Percentiles rank a stretch among this genome's conserved stretches.
These are phyloP conservation scores for Puya raimondii DNA, from an alignment of 176 grass and related monocot species.

Conservation along the genomic window DNA sequence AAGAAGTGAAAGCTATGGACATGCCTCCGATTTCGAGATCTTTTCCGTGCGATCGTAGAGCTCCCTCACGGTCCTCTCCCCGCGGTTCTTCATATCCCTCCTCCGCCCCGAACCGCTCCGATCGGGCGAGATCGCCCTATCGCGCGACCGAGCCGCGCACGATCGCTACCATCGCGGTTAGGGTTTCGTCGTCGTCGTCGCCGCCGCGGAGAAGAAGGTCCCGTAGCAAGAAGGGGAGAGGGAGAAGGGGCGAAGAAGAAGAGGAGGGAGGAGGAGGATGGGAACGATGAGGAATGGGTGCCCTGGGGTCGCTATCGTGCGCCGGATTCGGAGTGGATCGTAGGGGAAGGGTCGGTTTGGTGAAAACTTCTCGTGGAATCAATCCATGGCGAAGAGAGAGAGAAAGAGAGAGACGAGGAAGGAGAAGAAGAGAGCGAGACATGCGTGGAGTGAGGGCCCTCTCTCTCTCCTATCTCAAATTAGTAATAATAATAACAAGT, in stretches of 20 bases:
- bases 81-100: conserved; percentile 32
- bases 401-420: neutral
- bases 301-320: neutral
- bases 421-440: neutral
- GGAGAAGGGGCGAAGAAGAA: neutral
- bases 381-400: conserved; percentile 2
- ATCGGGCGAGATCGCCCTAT: conserved; percentile 31
- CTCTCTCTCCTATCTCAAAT: neutral
- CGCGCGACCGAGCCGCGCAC: conserved; percentile 9
- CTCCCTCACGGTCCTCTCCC: conserved; percentile 40
- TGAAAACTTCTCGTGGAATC: neutral
- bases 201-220: conserved; percentile 35
- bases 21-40: conserved; percentile 7
- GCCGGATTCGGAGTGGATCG: neutral
- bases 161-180: conserved; percentile 15
- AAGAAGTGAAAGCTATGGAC: conserved; percentile 6
- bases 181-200: neutral
- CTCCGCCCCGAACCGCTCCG: neutral
- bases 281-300: neutral
- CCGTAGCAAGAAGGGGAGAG: neutral
- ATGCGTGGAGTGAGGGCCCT: neutral
- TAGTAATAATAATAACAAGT: too few species aligned
- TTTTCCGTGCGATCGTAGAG: conserved; percentile 41
- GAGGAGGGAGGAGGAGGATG: neutral
- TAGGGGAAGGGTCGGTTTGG: neutral